These are phyloP conservation scores for Solanum megistacrolobum DNA, from an alignment of 257 asterid genomes.

Conservation along the genomic window DNA sequence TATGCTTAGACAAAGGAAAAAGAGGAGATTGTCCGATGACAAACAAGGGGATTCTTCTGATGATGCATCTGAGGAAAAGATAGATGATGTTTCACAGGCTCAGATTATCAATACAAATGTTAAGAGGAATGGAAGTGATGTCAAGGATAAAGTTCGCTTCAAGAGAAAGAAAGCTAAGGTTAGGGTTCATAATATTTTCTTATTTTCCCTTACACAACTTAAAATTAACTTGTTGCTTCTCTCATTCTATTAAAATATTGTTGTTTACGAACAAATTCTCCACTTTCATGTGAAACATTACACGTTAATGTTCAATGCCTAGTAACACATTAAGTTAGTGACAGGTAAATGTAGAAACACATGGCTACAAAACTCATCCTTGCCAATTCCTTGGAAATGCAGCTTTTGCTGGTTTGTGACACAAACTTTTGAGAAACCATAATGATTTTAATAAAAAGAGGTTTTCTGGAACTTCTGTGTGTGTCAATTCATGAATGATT, in stretches of 20 bases:
- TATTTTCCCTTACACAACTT: not conserved
- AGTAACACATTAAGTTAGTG: not conserved
- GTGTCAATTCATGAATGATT: not conserved
- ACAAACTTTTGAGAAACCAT: not conserved
- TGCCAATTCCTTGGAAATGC: not conserved
- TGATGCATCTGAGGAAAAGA: slow-evolving; percentile 28
- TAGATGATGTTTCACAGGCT: slow-evolving; percentile 10
- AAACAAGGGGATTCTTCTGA: slow-evolving; percentile 38
- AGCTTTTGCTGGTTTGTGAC: not conserved
- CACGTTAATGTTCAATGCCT: not conserved
- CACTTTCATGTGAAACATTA: not conserved
- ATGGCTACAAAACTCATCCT: not conserved
- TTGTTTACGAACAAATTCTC: not conserved
- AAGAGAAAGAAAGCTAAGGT: slow-evolving; percentile 32
- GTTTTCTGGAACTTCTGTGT: not conserved
- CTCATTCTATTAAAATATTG: not conserved
- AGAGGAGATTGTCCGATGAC: slow-evolving; percentile 21
- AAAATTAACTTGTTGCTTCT: not conserved
- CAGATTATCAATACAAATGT: slow-evolving; percentile 12
- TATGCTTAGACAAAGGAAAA: slow-evolving; percentile 33
- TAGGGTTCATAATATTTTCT: not conserved
- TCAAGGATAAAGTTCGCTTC: slow-evolving; percentile 19
- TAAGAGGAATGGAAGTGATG: slow-evolving; percentile 14
- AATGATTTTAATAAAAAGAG: not conserved
- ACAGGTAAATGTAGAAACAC: not conserved